These are phyloP conservation scores for Boletus rex-veris DNA, from an alignment of 768 basidiomycete genomes.

Conservation along the genomic window DNA sequence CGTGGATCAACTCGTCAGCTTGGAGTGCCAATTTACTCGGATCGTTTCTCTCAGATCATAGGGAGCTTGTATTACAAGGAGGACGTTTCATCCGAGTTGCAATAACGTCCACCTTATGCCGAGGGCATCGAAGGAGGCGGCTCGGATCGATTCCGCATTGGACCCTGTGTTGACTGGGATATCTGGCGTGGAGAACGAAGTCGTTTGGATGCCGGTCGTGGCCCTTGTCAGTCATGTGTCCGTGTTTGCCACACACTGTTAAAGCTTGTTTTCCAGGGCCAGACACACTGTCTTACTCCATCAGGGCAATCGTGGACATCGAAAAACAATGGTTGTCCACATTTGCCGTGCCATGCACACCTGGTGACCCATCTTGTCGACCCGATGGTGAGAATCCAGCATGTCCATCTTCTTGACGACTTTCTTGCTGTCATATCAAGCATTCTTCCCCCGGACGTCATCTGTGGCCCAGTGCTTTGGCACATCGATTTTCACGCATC, in stretches of 20 bases:
- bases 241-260: too few species aligned
- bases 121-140: slow-evolving; percentile 32
- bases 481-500: slow-evolving; percentile 13
- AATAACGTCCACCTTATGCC: slow-evolving; percentile 11
- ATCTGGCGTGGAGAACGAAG: not conserved
- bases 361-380: not conserved
- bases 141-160: slow-evolving; percentile 16
- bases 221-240: slow-evolving; percentile 29
- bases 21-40: slow-evolving; percentile 19
- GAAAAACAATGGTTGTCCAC: not conserved
- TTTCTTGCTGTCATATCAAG: slow-evolving; percentile 1
- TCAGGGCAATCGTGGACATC: not conserved
- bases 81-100: slow-evolving; percentile 15
- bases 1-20: slow-evolving; percentile 16
- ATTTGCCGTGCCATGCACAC: not conserved
- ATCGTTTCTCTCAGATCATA: slow-evolving; percentile 29
- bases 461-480: slow-evolving; percentile 11
- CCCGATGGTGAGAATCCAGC: not conserved
- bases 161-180: slow-evolving; percentile 9
- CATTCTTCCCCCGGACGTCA: not conserved
- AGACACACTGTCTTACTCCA: not conserved
- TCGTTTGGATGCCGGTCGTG: slow-evolving; percentile 19
- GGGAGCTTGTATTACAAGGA: slow-evolving; percentile 37
- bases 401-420: slow-evolving; percentile 4
- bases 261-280: not conserved